These are phyloP conservation scores for Meripilus lineatus DNA, from an alignment of 1,284 basidiomycete genomes.

Conservation along the genomic window DNA sequence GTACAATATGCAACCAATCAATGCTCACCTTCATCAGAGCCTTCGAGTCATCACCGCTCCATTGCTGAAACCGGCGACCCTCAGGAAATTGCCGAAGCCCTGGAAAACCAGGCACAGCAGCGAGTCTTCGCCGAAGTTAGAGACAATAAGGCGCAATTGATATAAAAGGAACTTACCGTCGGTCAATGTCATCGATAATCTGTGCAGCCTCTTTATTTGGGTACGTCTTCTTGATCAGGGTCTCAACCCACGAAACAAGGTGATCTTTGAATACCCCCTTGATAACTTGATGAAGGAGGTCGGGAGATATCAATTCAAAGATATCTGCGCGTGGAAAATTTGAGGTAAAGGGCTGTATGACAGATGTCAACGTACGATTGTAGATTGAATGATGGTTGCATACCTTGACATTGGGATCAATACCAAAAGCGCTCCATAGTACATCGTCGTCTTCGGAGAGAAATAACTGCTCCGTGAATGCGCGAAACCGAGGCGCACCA, in stretches of 20 bases:
- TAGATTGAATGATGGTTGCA: no score
- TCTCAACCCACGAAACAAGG: constrained; percentile 20
- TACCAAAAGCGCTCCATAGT: constrained; percentile 6
- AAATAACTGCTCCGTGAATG: no score
- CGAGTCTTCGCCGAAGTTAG: constrained; percentile 10
- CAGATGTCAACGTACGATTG: no score
- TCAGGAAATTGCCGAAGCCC: constrained; percentile 10
- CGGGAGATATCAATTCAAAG: constrained; percentile 7
- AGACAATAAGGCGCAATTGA: no score
- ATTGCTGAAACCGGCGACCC: constrained; percentile 10
- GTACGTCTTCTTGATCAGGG: constrained; percentile 18
- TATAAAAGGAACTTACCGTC: constrained; percentile 6
- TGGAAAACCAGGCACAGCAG: constrained; percentile 8
- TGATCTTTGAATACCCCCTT: constrained; percentile 21
- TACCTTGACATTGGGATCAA: constrained; percentile 6
- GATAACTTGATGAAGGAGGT: no score
- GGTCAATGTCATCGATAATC: constrained; percentile 14
- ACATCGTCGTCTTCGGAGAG: no score
- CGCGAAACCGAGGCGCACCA: no score
- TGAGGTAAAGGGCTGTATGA: constrained; percentile 17
- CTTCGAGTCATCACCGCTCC: constrained; percentile 12
- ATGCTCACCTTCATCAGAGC: constrained; percentile 13
- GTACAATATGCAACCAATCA: neutral
- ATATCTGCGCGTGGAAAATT: constrained; percentile 14
- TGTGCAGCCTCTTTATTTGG: constrained; percentile 2